These are phyloP conservation scores for Monilinia fructigena DNA, from an alignment of 2,329 filamentous ascomycete genomes.

Conservation along the genomic window DNA sequence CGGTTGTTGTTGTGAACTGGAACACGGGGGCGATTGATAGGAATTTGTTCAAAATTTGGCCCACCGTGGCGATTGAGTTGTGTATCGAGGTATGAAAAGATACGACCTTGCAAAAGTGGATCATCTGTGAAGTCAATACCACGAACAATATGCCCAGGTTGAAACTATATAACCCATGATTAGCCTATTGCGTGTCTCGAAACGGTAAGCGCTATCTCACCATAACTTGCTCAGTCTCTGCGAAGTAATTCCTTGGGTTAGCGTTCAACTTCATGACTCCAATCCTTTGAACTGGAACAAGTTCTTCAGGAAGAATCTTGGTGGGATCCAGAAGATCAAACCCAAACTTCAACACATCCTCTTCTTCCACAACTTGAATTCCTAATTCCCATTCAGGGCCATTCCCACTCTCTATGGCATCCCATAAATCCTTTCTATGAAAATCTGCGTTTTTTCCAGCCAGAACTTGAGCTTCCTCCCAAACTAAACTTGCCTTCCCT, in stretches of 20 bases:
- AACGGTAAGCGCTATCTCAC: background rate
- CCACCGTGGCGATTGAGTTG: conserved; percentile 54
- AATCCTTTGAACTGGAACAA: conserved; percentile 48
- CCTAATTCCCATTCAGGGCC: conserved; percentile 54
- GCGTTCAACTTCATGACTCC: conserved; percentile 49
- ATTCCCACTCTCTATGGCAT: conserved; percentile 52
- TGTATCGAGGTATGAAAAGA: conserved; percentile 68
- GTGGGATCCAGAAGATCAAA: conserved; percentile 55
- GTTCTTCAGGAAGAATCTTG: conserved; percentile 52
- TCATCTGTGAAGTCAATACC: conserved; percentile 67
- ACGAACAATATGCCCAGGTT: conserved; percentile 60
- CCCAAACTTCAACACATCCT: conserved; percentile 51
- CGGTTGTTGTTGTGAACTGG: conserved; percentile 59
- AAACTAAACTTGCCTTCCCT: conserved; percentile 51
- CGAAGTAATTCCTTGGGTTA: conserved; percentile 53
- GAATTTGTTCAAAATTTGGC: conserved; percentile 57
- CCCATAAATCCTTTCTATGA: conserved; percentile 52
- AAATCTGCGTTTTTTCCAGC: conserved; percentile 47
- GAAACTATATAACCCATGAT: background rate
- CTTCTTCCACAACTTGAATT: conserved; percentile 52
- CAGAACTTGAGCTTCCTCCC: conserved; percentile 49
- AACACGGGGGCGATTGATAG: conserved; percentile 42
- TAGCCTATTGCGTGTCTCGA: background rate
- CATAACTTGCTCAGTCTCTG: conserved; percentile 64
- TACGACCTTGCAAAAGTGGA: conserved; percentile 63